Evolutionary conservation across 257 asterid genomes (phyloP), one percentile per base, ranked within the genome.

Genomic region (Eustoma russellianum): DNA sequence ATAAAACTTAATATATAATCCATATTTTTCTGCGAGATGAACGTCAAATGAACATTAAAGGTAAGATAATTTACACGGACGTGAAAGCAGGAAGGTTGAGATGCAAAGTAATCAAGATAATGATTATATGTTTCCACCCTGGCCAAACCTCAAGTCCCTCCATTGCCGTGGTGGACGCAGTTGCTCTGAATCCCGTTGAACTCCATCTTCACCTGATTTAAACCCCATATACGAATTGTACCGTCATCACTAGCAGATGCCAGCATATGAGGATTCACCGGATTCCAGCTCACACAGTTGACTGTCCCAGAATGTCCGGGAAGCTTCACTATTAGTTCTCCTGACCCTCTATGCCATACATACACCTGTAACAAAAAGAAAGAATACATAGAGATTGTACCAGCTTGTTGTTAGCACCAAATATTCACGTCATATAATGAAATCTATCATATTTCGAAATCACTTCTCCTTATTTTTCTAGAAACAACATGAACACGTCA

Each of bases 231-330:
- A 52, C 94, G 88, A 60, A 88, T 85, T 3, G 95, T 85, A 17
- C 79, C 85, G 65, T 88, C 97, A 49, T 88, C 95, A 66, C 97
- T 85, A 24, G 97, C 95, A 33, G 95, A 85, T 17, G 94, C 95
- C 63, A 88, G 74, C 87, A 88, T 85, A 59, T 80, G 85, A 53
- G 94, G 95, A 67, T 88, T 81, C 5, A 58, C 62, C 0, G 97
- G 95, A 51, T 83, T 89, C 97, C 95, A 89, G 73, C 94, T 85
- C 33, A 89, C 97, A 24, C 94, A 81, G 76, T 85, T 89, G 3
- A 89, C 92, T 0, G 87, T 72, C 17, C 89, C 94, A 17, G 94
- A 62, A 62, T 89, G 97, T 52, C 97, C 97, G 1, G 74, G 70
- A 55, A 89, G 55, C 4, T 77, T 70, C 56, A 59, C 55, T 18